These are phyloP conservation scores for Cryphonectria carpinicola DNA, from an alignment of 2,329 filamentous ascomycete genomes.

Conservation along the genomic window DNA sequence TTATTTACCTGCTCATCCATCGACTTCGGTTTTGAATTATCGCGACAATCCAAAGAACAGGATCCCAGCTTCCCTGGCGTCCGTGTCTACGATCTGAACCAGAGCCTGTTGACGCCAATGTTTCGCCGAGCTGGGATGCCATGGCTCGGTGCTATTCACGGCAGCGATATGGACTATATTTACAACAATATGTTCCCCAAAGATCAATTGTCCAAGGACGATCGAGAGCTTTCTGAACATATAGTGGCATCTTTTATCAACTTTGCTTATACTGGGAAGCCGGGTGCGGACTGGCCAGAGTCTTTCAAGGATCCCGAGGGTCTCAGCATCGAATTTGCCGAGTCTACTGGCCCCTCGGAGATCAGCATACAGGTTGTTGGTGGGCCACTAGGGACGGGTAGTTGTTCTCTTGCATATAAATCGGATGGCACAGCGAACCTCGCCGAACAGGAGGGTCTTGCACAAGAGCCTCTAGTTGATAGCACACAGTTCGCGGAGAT, in stretches of 20 bases:
- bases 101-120: constrained; percentile 35
- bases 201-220: constrained; percentile 29
- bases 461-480: constrained; percentile 27
- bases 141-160: constrained; percentile 33
- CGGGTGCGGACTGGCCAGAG: constrained; percentile 31
- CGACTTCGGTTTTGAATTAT: constrained; percentile 31
- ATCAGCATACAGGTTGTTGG: constrained; percentile 32
- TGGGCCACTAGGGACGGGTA: constrained; percentile 32
- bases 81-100: constrained; percentile 36
- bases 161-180: constrained; percentile 36
- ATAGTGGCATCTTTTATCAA: constrained; percentile 32
- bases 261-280: constrained; percentile 34
- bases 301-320: constrained; percentile 27
- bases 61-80: constrained; percentile 29
- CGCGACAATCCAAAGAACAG: constrained; percentile 15
- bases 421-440: neutral
- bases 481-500: constrained; percentile 30
- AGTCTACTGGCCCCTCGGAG: neutral
- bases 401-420: constrained; percentile 6
- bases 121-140: constrained; percentile 34
- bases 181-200: constrained; percentile 33
- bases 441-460: neutral
- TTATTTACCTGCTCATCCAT: no score
- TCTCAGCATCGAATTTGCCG: neutral
- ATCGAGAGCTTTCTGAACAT: constrained; percentile 28